Evolutionary conservation across 305 asterid species (phyloP), one percentile per base, ranked within the genome.

Genomic region (Fraxinus baroniana): DNA sequence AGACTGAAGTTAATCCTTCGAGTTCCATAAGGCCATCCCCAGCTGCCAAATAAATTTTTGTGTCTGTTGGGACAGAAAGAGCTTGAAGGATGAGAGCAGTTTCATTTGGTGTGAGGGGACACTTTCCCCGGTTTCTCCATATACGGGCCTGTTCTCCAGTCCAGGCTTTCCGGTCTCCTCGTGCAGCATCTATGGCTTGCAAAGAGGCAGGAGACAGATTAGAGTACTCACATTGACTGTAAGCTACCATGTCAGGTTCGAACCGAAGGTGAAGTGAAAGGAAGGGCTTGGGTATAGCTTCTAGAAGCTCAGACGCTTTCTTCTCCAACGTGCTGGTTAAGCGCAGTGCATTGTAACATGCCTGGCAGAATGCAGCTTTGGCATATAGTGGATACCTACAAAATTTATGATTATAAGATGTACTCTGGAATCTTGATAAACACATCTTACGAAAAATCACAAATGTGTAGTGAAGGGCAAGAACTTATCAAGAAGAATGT

Each of bases 171-270:
- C 97, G 83, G 70, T 97, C 96, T 70, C 89, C 97, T 26, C 95
- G 91, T 37, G 89, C 98, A n/a, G 93, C 90, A 46, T 94, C 97
- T 79, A 97, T 91, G 78, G 96, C 95, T 85, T 84, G 87, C 81
- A 85, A n/a, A 44, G 99, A 93, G 74, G 94, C 37, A 55, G 93
- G 85, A 60, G 99, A 91, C 15, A 97, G 94, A 55, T 81, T 86
- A 32, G 88, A 44, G 85, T 92, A 97, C 79, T 89, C 88, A 24
- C 98, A 97, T 82, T 97, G 98, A 85, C 98, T 97, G 66, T 97
- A 94, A 39, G 97, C 97, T 79, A 93, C 98, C 98, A 94, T 97
- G 91, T 94, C 99, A 0, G 98, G 99, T 88, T 97, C 99, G 75
- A 94, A 97, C n/a, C 99, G 95, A 26, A 97, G 99, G 91, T 97